These are phyloP conservation scores for Byssochlamys sp. DNA, from an alignment of 2,329 filamentous ascomycete genomes.

Conservation along the genomic window DNA sequence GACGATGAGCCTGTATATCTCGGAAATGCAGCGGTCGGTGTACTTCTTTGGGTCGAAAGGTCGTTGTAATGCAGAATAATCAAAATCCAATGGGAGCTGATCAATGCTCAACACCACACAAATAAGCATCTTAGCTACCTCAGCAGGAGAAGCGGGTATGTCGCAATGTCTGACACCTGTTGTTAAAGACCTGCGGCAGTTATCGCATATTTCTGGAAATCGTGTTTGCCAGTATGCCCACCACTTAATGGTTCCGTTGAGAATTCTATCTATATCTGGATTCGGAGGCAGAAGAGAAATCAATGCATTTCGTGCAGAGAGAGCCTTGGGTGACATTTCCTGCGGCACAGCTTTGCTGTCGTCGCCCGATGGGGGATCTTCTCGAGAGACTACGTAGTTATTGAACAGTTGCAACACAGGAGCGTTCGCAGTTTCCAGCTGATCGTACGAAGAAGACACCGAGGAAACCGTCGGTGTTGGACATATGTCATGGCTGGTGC, in stretches of 20 bases:
- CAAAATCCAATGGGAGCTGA: constrained; percentile 31
- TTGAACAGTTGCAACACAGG: constrained; percentile 30
- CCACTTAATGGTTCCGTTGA: constrained; percentile 20
- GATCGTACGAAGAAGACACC: constrained; percentile 11
- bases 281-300: constrained; percentile 25
- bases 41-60: constrained; percentile 35
- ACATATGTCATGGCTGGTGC: constrained; percentile 7
- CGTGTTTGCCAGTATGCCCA: constrained; percentile 25
- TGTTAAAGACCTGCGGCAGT: constrained; percentile 8
- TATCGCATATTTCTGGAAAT: constrained; percentile 21
- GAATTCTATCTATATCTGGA: constrained; percentile 23
- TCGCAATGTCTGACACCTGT: constrained; percentile 3
- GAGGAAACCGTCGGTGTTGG: constrained; percentile 1
- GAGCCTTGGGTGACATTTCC: constrained; percentile 20
- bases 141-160: constrained; percentile 21
- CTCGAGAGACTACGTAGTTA: constrained; percentile 25
- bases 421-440: constrained; percentile 21
- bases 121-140: constrained; percentile 35
- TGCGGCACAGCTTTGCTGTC: constrained; percentile 14
- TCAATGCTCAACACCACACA: constrained; percentile 36
- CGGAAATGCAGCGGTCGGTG: constrained; percentile 38
- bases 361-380: constrained; percentile 16
- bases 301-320: constrained; percentile 17
- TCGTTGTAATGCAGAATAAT: constrained; percentile 26
- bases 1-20: constrained; percentile 40